Conservation (phyloP, 768 basidiomycete genomes). For the Lyophyllum atratum region DNA sequence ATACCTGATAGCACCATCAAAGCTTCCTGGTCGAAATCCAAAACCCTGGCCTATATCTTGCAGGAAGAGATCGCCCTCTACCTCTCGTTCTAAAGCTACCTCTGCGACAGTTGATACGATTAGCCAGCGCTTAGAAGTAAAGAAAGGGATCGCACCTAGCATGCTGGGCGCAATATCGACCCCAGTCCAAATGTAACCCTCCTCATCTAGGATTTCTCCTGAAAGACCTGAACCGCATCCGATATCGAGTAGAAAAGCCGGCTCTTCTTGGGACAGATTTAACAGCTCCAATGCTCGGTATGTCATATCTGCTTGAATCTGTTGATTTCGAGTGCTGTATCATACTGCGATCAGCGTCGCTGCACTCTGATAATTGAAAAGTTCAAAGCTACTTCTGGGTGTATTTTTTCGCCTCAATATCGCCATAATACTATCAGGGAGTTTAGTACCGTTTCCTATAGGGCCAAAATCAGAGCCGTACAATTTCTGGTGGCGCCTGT, state of each 20-base stretch:
- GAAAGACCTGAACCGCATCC: slow-evolving; percentile 97
- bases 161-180: slow-evolving; percentile 96
- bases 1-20: slow-evolving; percentile 97
- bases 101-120: slow-evolving; percentile 46
- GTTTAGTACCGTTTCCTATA: background rate
- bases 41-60: slow-evolving; percentile 99
- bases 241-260: slow-evolving; percentile 90
- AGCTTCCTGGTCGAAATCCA: slow-evolving; percentile 94
- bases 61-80: slow-evolving; percentile 94
- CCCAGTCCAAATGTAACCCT: slow-evolving; percentile 91
- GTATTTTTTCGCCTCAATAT: slow-evolving; percentile 94
- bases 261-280: slow-evolving; percentile 74
- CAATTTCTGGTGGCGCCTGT: slow-evolving; percentile 89
- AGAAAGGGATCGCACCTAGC: slow-evolving; percentile 67
- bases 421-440: slow-evolving; percentile 85
- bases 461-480: slow-evolving; percentile 36
- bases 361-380: background rate
- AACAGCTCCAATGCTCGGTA: slow-evolving; percentile 92
- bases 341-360: slow-evolving; percentile 18
- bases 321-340: slow-evolving; percentile 88
- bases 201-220: slow-evolving; percentile 94
- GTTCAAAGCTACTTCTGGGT: slow-evolving; percentile 77
- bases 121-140: background rate
- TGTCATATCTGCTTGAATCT: slow-evolving; percentile 97
- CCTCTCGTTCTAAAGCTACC: slow-evolving; percentile 93